These are phyloP conservation scores for Mrakia gelida DNA, from an alignment of 768 basidiomycete species.

Conservation along the genomic window DNA sequence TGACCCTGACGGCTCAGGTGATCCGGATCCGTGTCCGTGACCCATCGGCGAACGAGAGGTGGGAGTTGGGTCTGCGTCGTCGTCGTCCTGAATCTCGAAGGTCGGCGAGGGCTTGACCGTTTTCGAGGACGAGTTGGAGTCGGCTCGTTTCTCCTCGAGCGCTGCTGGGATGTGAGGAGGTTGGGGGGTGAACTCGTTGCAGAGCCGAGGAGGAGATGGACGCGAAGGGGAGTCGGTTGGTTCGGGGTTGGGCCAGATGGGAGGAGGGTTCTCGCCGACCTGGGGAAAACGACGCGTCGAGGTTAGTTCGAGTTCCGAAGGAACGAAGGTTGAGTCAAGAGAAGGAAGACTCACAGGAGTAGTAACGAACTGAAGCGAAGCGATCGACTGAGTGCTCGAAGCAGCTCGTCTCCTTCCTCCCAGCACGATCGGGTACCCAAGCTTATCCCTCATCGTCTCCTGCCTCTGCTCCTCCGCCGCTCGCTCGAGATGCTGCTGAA, in stretches of 20 bases:
- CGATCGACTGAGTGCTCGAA: conserved; percentile 10
- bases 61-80: background rate
- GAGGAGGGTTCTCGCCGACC: conserved; percentile 6
- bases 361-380: background rate
- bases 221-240: background rate
- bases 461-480: conserved; percentile 11
- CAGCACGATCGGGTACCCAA: conserved; percentile 10
- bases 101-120: too few species aligned
- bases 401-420: background rate
- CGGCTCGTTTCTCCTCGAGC: too few species aligned
- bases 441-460: background rate
- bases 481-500: conserved; percentile 23
- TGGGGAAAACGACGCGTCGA: background rate
- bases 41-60: background rate
- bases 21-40: background rate
- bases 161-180: too few species aligned
- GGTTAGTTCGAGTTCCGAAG: background rate
- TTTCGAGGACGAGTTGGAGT: too few species aligned
- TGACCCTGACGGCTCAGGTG: too few species aligned
- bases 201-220: background rate
- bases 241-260: background rate
- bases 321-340: background rate
- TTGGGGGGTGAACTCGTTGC: too few species aligned
- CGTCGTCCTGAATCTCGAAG: too few species aligned
- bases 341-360: background rate